Base-by-base conservation (phyloP, 352 stramenopile genomes). In the Phytophthora rubi region DNA sequence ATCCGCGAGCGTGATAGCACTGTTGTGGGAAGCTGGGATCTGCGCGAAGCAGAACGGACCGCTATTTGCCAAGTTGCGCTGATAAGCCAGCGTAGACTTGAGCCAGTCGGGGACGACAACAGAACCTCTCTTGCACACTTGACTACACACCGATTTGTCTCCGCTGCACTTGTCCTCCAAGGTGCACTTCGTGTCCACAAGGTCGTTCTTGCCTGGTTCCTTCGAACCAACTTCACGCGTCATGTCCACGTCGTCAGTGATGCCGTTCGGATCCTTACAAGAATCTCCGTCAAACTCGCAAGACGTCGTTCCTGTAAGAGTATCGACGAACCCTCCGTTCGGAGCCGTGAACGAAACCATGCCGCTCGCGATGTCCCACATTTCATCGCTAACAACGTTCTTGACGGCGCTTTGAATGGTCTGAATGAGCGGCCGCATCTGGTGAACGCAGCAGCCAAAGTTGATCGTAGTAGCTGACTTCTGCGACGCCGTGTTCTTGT, bases 1-100 rank as follows among this genome's bases (percentile, higher is more conserved):
- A 57, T 88, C 76, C 2, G 82, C 82, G 32, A 90, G 70, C 1
- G 75, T 89, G 64, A 90, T 92, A 7, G 79, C 82, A 21, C 71
- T 86, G 71, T 92, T 92, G 74, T 92, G 85, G n/a, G 82, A 78
- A n/a, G 76, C 74, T 15, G 75, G 74, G 12, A 90, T 62, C 60
- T 90, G 80, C 6, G 82, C 75, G 15, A 69, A 77, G 62, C 85
- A 92, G n/a, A 92, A 68, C 15, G 71, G 73, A 10, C 71, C 60
- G 35, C 45, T 76, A 59, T 76, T 73, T 0, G 82, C 76, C 47
- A 90, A 78, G 42, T 85, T 80, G 15, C 79, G 82, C 63, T 88
- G 78, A 61, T 86, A 90, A 23, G 53, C 54, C 52, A 88, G 53
- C n/a, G 76, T 77, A 4, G 70, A 60, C 6, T 73, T 70, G 18